These are phyloP conservation scores for Multifurca ochricompacta DNA, from an alignment of 768 basidiomycete genomes.

Conservation along the genomic window DNA sequence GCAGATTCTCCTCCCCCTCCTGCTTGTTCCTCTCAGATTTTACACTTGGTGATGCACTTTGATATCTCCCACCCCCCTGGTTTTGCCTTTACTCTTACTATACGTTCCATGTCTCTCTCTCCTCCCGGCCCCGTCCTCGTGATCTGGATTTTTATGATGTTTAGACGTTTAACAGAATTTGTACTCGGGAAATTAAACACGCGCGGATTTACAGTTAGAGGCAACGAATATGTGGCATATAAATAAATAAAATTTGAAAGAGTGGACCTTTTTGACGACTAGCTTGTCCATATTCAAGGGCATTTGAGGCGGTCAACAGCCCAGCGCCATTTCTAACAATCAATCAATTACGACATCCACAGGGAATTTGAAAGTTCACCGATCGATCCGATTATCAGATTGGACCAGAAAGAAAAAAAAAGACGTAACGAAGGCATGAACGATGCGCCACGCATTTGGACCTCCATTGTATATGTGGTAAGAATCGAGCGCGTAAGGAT, in stretches of 20 bases:
- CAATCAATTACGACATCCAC: not conserved
- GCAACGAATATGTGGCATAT: not conserved
- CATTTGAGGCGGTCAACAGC: too few species aligned
- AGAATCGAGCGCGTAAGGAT: conserved; percentile 67
- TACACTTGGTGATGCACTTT: not conserved
- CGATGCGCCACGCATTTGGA: conserved; percentile 50
- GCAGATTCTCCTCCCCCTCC: too few species aligned
- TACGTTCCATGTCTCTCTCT: not conserved
- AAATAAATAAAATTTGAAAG: not conserved
- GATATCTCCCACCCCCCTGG: not conserved
- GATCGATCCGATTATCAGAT: not conserved
- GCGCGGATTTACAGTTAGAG: not conserved
- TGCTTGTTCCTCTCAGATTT: not conserved
- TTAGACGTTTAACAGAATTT: conserved; percentile 3
- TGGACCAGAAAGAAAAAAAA: not conserved
- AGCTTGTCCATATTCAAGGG: conserved; percentile 18
- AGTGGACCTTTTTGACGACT: not conserved
- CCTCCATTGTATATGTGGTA: conserved; percentile 58
- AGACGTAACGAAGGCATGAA: conserved; percentile 55
- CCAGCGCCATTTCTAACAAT: conserved; percentile 65
- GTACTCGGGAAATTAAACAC: not conserved
- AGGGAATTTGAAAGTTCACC: too few species aligned
- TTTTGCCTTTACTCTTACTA: conserved; percentile 2
- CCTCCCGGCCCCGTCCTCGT: too few species aligned
- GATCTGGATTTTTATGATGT: conserved; percentile 4